Evolutionary conservation across 2,329 filamentous ascomycete species (phyloP).

Genomic region (Anthostomella pinea): DNA sequence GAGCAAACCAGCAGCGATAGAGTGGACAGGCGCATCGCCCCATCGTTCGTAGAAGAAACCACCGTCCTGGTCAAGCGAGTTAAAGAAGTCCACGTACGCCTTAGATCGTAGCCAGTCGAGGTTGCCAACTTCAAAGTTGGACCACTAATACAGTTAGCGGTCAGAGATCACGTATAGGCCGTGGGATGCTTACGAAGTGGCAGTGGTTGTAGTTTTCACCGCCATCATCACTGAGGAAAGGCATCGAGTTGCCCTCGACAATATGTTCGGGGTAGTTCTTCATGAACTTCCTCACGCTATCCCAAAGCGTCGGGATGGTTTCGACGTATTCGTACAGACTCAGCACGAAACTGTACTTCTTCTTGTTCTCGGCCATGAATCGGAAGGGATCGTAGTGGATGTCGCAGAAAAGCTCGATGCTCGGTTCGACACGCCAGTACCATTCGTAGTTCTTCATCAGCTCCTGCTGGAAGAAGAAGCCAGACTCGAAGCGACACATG

Average conservation of each 20-base stretch:
- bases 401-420: conserved; percentile 94
- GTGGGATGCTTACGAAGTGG: conserved; percentile 72
- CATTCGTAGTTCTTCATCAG: conserved; percentile 96
- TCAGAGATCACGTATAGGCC: not conserved
- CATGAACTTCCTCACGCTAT: conserved; percentile 93
- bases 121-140: conserved; percentile 96
- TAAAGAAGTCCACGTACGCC: conserved; percentile 88
- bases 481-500: conserved; percentile 99
- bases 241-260: conserved; percentile 78
- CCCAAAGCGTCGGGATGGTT: conserved; percentile 95
- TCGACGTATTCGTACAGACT: conserved; percentile 96
- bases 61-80: conserved; percentile 81
- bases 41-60: conserved; percentile 99
- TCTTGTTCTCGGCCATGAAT: conserved; percentile 91
- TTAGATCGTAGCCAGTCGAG: conserved; percentile 89
- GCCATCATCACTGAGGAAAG: conserved; percentile 85
- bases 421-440: conserved; percentile 99
- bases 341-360: conserved; percentile 97
- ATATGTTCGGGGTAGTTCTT: conserved; percentile 87
- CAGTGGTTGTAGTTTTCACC: conserved; percentile 95
- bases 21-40: conserved; percentile 97
- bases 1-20: conserved; percentile 86
- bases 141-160: conserved; percentile 65
- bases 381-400: conserved; percentile 95
- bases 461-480: conserved; percentile 96